A percentile compares a stretch with the other conserved stretches of the same genome.
Conservation (phyloP, 352 stramenopile genomes). For the Plasmopara muralis region DNA sequence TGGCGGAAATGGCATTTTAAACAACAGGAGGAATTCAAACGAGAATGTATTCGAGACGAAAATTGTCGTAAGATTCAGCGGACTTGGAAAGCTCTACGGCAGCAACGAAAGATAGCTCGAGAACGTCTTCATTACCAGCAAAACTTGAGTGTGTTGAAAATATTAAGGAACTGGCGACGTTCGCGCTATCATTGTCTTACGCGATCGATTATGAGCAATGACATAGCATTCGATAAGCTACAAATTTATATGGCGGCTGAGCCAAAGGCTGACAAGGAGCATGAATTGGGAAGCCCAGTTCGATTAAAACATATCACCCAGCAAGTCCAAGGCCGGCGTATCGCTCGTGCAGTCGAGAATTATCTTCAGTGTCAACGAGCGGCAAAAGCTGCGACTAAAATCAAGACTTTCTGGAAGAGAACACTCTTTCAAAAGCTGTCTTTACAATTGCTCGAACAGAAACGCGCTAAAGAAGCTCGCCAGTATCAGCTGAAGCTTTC, state of each 20-base stretch:
- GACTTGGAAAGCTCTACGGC: constrained; percentile 15
- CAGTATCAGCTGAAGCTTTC: constrained; percentile 24
- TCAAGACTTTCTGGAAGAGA: constrained; percentile 22
- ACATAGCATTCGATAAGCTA: neutral
- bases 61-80: constrained; percentile 23
- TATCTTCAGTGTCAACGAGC: constrained; percentile 9
- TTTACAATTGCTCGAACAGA: constrained; percentile 11
- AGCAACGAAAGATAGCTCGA: constrained; percentile 13
- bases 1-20: constrained; percentile 23
- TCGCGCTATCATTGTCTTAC: constrained; percentile 11
- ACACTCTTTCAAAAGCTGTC: constrained; percentile 17
- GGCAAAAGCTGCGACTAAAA: constrained; percentile 20
- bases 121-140: constrained; percentile 20
- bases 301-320: constrained; percentile 11
- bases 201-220: neutral
- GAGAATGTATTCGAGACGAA: constrained; percentile 19
- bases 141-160: constrained; percentile 20
- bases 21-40: constrained; percentile 18
- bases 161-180: constrained; percentile 24
- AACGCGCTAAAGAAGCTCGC: constrained; percentile 16
- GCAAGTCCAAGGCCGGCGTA: constrained; percentile 10
- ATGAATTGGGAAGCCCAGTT: constrained; percentile 3
- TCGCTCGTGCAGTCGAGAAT: constrained; percentile 12
- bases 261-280: neutral
- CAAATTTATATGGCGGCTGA: neutral